Conservation (phyloP, 169 alveolate species). For the Plasmodium billcollinsi region DNA sequence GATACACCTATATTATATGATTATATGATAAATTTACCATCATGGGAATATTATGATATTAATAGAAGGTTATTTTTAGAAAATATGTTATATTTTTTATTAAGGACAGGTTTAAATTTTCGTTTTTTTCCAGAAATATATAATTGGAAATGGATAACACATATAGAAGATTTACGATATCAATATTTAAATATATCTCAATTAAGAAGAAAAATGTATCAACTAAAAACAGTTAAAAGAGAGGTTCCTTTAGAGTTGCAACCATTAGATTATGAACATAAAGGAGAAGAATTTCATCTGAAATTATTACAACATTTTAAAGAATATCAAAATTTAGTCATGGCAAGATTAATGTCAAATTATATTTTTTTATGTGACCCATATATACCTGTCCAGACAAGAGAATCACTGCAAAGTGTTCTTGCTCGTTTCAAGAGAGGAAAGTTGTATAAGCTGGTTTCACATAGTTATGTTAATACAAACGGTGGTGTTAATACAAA, state of each 20-base stretch:
- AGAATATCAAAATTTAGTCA: constrained; percentile 77
- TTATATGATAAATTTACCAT: constrained; percentile 87
- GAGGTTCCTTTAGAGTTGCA: constrained; percentile 83
- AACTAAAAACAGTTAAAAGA: constrained; percentile 76
- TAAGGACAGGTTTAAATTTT: constrained; percentile 89
- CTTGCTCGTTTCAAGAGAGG: constrained; percentile 8
- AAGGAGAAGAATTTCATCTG: constrained; percentile 82
- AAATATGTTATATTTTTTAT: constrained; percentile 88
- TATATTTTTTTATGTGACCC: constrained; percentile 84
- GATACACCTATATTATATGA: constrained; percentile 89
- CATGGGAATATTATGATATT: constrained; percentile 91
- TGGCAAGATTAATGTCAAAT: constrained; percentile 81
- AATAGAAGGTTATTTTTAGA: constrained; percentile 88
- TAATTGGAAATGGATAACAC: constrained; percentile 90
- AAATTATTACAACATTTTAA: constrained; percentile 77
- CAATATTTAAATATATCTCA: constrained; percentile 84
- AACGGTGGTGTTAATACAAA: no score
- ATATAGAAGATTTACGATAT: constrained; percentile 87
- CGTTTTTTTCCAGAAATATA: constrained; percentile 90
- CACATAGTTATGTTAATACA: no score
- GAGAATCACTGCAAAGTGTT: constrained; percentile 20
- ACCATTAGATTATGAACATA: constrained; percentile 81
- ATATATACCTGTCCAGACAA: constrained; percentile 80
- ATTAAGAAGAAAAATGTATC: constrained; percentile 76
- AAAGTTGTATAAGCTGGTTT: constrained; percentile 18